phyloP scores from a whole-genome alignment of 441 rosid genomes.

The Pelargonium fulgidum region DNA sequence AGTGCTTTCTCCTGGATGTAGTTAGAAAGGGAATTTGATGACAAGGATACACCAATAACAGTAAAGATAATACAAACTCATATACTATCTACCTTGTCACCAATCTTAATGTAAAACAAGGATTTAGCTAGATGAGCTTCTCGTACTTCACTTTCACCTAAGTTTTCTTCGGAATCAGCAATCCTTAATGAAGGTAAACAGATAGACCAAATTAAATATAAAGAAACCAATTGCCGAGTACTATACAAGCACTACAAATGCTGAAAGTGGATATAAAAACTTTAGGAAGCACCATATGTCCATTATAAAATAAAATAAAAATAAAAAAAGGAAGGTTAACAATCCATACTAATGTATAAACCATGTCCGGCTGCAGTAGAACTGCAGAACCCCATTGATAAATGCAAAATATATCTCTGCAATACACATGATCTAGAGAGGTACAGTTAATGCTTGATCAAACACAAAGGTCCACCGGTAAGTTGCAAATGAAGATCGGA shows the following conservation, averaged over 20 bases:
- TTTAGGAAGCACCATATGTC: not conserved
- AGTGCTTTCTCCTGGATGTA: slow-evolving; percentile 71
- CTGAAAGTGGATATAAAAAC: not conserved
- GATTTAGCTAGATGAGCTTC: slow-evolving; percentile 99
- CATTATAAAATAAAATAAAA: not conserved
- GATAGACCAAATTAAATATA: not conserved
- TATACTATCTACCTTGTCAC: slow-evolving; percentile 64
- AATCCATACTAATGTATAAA: not conserved
- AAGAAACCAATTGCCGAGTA: not conserved
- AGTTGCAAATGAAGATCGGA: not conserved
- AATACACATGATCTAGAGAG: not conserved
- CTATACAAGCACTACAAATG: not conserved
- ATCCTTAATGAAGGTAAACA: slow-evolving; percentile 41
- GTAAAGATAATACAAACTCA: not conserved
- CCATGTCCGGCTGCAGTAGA: not conserved
- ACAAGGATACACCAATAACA: not conserved
- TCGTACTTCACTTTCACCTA: slow-evolving; percentile 98
- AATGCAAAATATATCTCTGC: not conserved
- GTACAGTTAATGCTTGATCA: not conserved
- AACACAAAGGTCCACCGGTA: not conserved
- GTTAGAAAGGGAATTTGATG: not conserved
- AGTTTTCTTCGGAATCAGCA: slow-evolving; percentile 92
- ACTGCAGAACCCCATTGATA: not conserved
- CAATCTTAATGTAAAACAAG: slow-evolving; percentile 70
- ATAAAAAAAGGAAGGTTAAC: not conserved